Evolutionary conservation across 352 stramenopile genomes (phyloP), one percentile per base, ranked within the genome.

Genomic region (Thalassiosira livingstoniorum): DNA sequence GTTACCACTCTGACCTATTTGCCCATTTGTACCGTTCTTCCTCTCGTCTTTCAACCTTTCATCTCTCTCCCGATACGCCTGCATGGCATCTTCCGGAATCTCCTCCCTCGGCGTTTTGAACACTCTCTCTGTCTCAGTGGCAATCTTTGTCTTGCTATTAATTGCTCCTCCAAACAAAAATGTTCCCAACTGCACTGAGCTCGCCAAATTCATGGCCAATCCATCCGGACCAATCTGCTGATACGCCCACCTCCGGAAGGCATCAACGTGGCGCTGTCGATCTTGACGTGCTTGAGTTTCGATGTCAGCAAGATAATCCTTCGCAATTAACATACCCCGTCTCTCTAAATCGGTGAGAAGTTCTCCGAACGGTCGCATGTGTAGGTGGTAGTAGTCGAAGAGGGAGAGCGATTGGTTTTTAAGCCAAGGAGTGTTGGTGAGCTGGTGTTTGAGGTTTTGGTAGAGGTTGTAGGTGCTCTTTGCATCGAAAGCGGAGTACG

Each of bases 311-410:
- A 99, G 92, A 86, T 99, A 98, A 32, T 94, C 90, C 11, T 91
- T 90, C 4, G 92, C 89, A 29, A 97, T 88, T n/a, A 92, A 84
- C 47, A 93, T 93, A 15, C 90, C 92, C 39, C 88, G 76, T 65
- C 96, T 90, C 90, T 99, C 98, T 83, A 99, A 99, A 85, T 99
- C 97, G 4, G 98, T 99, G 2, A 99, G 92, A 31, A 98, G 96
- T 78, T 99, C 94, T 29, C 97, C 98, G 85, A 99, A 99, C n/a
- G 96, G 94, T 27, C 98, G 90, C 86, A 99, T 97, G 86, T 99
- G 98, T 62, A 95, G 77, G 47, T 93, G 73, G 88, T 99, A 99
- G 73, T 99, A 99, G 74, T 99, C 96, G 74, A 97, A 98, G 93
- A 73, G 61, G 18, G 27, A 62, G 2, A 99, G 96, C 68, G 84